These are phyloP conservation scores for Ramaria sp. DNA, from an alignment of 768 basidiomycete genomes.

Conservation along the genomic window DNA sequence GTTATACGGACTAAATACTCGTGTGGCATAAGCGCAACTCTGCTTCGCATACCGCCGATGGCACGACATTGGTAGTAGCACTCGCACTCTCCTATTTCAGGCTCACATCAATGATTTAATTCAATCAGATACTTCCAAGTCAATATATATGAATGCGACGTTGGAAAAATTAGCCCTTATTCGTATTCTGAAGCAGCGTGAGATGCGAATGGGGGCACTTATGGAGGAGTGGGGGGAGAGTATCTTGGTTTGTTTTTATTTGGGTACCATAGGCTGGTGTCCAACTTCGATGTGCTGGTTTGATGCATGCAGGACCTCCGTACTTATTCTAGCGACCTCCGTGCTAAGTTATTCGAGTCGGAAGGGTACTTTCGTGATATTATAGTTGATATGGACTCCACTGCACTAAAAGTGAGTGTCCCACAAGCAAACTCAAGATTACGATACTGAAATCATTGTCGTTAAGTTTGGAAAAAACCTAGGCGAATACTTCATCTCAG, in stretches of 20 bases:
- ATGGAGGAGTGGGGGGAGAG: background rate
- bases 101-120: background rate
- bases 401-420: background rate
- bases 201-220: constrained; percentile 15
- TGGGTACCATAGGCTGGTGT: background rate
- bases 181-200: constrained; percentile 33
- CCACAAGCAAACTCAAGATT: background rate
- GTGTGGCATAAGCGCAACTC: constrained; percentile 44
- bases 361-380: background rate
- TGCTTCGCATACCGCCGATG: constrained; percentile 66
- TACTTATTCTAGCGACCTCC: background rate
- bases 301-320: background rate
- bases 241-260: background rate
- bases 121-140: constrained; percentile 44
- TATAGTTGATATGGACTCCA: background rate
- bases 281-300: background rate
- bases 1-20: background rate
- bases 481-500: background rate
- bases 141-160: constrained; percentile 58
- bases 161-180: constrained; percentile 44
- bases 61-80: constrained; percentile 55
- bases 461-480: background rate
- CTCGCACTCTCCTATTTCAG: background rate
- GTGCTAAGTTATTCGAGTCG: background rate
- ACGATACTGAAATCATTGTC: background rate